These are phyloP conservation scores for Neoascochyta sp. DNA, from an alignment of 2,329 filamentous ascomycete species.

Conservation along the genomic window DNA sequence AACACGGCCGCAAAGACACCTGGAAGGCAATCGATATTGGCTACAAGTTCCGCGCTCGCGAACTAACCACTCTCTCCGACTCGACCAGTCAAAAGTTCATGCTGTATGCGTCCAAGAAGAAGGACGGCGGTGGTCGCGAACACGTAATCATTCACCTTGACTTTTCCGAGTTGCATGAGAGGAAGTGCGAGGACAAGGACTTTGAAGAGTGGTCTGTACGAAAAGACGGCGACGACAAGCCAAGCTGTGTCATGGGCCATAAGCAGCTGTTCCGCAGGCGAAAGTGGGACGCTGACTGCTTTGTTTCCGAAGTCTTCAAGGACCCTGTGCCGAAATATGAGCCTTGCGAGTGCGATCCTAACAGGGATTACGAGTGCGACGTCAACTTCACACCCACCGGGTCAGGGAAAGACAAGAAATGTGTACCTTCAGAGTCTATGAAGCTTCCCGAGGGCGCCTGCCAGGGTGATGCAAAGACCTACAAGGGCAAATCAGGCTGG, in stretches of 20 bases:
- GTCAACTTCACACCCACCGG: conserved; percentile 70
- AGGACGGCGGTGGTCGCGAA: conserved; percentile 48
- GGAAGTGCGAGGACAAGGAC: conserved; percentile 70
- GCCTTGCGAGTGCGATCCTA: conserved; percentile 73
- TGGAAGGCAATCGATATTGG: conserved; percentile 74
- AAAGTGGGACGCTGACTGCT: conserved; percentile 85
- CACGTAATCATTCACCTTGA: conserved; percentile 73
- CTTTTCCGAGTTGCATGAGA: conserved; percentile 76
- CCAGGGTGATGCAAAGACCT: conserved; percentile 66
- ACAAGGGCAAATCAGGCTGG: conserved; percentile 84
- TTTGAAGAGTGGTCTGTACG: conserved; percentile 86
- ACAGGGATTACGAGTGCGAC: conserved; percentile 87
- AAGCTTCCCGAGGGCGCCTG: conserved; percentile 69
- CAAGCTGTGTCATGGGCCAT: conserved; percentile 93
- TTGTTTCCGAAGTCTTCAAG: conserved; percentile 80
- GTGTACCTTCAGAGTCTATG: conserved; percentile 61
- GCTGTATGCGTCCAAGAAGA: conserved; percentile 57
- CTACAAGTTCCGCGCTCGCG: conserved; percentile 64
- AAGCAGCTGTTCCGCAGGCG: conserved; percentile 82
- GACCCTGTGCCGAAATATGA: conserved; percentile 68
- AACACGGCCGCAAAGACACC: conserved; percentile 69
- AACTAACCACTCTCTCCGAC: conserved; percentile 84
- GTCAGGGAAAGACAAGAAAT: conserved; percentile 57
- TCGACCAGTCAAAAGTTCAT: conserved; percentile 91
- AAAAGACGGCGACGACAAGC: conserved; percentile 71